Conservation (phyloP, 805 yeast species). For the Yamadazyma endophytica region DNA sequence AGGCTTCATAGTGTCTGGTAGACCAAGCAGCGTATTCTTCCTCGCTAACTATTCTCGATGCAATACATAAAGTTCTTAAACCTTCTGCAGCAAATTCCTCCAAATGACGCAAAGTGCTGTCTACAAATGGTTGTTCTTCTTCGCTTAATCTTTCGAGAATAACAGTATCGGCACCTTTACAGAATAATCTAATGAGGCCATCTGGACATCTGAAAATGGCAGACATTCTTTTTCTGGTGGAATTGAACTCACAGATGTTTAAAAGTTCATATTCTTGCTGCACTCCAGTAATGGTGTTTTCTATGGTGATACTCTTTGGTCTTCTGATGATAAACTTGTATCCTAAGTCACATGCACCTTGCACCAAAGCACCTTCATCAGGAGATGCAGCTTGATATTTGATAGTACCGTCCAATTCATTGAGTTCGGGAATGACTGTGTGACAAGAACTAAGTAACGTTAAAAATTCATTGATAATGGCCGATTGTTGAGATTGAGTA, state of each 20-base stretch:
- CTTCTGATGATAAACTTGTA: constrained; percentile 79
- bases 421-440: constrained; percentile 91
- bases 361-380: constrained; percentile 97
- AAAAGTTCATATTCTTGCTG: constrained; percentile 67
- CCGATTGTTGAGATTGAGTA: constrained; percentile 41
- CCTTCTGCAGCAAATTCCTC: constrained; percentile 98
- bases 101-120: constrained; percentile 76
- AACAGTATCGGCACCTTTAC: constrained; percentile 98
- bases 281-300: constrained; percentile 41
- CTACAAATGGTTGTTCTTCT: constrained; percentile 68
- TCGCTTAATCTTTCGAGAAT: constrained; percentile 77
- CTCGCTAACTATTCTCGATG: constrained; percentile 74
- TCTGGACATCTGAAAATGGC: constrained; percentile 93
- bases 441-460: constrained; percentile 89
- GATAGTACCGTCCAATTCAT: constrained; percentile 52
- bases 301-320: constrained; percentile 75
- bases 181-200: constrained; percentile 80
- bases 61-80: constrained; percentile 88
- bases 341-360: constrained; percentile 90
- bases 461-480: constrained; percentile 67
- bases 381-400: constrained; percentile 99
- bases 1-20: constrained; percentile 63
- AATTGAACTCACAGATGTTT: constrained; percentile 93
- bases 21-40: constrained; percentile 76
- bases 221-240: constrained; percentile 97